Evolutionary conservation across 345 rosid genomes (phyloP).

Genomic region (Citrus glauca): DNA sequence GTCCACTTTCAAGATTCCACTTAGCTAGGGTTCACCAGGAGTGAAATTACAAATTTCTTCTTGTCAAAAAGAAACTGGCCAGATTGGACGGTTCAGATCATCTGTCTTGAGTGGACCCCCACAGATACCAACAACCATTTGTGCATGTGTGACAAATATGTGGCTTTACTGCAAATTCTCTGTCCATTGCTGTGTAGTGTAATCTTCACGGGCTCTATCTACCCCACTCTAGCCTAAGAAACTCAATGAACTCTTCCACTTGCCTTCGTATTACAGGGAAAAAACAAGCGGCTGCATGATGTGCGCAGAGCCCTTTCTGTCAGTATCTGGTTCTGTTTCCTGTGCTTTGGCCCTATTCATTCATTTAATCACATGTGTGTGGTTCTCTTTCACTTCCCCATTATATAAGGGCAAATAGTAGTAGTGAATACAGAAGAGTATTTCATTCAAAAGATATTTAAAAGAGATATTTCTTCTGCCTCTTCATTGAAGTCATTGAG

Average conservation of each 20-base stretch:
- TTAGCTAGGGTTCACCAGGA: not conserved
- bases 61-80: not conserved
- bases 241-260: conserved; percentile 22
- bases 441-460: conserved; percentile 1
- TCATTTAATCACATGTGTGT: conserved; percentile 17
- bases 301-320: conserved; percentile 23
- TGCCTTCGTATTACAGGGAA: conserved; percentile 23
- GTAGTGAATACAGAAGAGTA: not conserved
- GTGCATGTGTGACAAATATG: conserved; percentile 31
- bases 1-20: not conserved
- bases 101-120: not conserved
- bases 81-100: conserved; percentile 10
- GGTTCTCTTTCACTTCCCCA: conserved; percentile 3
- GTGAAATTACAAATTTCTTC: not conserved
- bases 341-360: conserved; percentile 15
- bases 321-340: conserved; percentile 15
- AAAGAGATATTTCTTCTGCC: conserved; percentile 14
- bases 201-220: conserved; percentile 22
- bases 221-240: not conserved
- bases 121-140: not conserved
- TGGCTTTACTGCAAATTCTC: conserved; percentile 13
- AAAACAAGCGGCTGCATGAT: conserved; percentile 13
- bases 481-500: not conserved
- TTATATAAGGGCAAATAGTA: not conserved
- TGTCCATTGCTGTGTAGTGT: conserved; percentile 2